Evolutionary conservation across 2,329 filamentous ascomycete genomes (phyloP).

Genomic region (Camptophora hylomeconis): DNA sequence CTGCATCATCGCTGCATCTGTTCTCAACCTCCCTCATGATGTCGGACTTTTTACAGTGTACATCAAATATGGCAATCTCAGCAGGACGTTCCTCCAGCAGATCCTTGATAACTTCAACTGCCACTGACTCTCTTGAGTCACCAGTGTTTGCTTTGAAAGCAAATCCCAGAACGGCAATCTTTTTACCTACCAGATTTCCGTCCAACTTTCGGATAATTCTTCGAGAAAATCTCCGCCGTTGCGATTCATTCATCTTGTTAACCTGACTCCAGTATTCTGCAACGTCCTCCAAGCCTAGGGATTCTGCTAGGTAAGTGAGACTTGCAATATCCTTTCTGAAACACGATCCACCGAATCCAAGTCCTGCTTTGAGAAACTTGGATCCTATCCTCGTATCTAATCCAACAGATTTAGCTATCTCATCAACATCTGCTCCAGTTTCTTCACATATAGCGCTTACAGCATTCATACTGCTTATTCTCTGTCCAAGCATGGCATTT

Average conservation of each 20-base stretch:
- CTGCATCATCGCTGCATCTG: neutral
- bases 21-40: constrained; percentile 26
- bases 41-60: constrained; percentile 30
- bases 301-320: constrained; percentile 60
- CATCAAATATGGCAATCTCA: constrained; percentile 58
- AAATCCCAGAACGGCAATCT: constrained; percentile 59
- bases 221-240: constrained; percentile 54
- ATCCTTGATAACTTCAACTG: constrained; percentile 53
- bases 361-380: constrained; percentile 59
- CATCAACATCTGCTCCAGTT: constrained; percentile 62
- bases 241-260: constrained; percentile 64
- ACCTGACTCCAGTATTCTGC: constrained; percentile 64
- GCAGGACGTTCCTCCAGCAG: constrained; percentile 51
- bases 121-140: constrained; percentile 59
- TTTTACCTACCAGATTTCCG: constrained; percentile 57
- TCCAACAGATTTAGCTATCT: constrained; percentile 55
- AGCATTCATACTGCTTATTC: constrained; percentile 69
- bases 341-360: constrained; percentile 69
- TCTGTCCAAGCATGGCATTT: constrained; percentile 68
- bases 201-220: constrained; percentile 55
- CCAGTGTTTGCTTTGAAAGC: constrained; percentile 71
- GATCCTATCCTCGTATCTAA: constrained; percentile 59
- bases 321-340: constrained; percentile 71
- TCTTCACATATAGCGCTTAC: constrained; percentile 69
- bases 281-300: constrained; percentile 55